Evolutionary conservation across 2,329 filamentous ascomycete genomes (phyloP).

Genomic region (Botryotinia calthae): DNA sequence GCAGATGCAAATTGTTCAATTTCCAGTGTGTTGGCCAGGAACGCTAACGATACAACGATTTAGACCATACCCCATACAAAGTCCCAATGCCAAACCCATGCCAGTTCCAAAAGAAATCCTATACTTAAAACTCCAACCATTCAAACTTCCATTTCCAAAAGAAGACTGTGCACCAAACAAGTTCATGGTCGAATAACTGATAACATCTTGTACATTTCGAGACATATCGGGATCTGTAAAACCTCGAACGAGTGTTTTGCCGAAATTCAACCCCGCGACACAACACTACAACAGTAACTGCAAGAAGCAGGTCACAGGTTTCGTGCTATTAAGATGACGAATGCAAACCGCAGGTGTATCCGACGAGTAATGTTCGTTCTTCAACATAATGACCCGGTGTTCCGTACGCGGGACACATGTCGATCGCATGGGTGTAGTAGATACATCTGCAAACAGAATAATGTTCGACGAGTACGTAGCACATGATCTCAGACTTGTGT

Average conservation of each 20-base stretch:
- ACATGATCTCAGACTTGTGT: conserved; percentile 50
- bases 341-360: conserved; percentile 54
- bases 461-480: conserved; percentile 64
- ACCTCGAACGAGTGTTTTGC: background rate
- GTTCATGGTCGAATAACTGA: background rate
- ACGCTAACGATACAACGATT: background rate
- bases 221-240: background rate
- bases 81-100: background rate
- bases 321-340: conserved; percentile 2
- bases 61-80: background rate
- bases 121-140: background rate
- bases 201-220: background rate
- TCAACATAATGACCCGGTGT: conserved; percentile 60
- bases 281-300: background rate
- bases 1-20: background rate
- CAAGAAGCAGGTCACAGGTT: background rate
- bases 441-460: conserved; percentile 70
- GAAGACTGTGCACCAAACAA: background rate
- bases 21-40: background rate
- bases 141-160: background rate
- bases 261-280: background rate
- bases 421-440: conserved; percentile 66
- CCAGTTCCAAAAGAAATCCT: background rate
- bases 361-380: conserved; percentile 67
- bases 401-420: conserved; percentile 62